Percentiles rank a stretch among this genome's conserved stretches.
phyloP scores from a whole-genome alignment of 108 stramenopile species.

The Cyclotella cryptica region DNA sequence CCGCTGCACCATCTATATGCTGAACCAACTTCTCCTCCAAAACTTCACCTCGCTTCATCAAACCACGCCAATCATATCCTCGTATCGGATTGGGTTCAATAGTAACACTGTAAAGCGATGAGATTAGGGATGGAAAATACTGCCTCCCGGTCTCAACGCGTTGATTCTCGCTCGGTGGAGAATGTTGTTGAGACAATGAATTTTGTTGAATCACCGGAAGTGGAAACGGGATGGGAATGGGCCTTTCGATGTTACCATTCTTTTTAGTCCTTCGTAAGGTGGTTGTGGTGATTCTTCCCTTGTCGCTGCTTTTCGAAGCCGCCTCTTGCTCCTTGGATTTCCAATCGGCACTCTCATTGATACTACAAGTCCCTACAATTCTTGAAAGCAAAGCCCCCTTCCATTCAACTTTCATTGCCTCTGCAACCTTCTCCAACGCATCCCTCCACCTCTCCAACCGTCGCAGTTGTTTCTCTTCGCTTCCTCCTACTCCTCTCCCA shows the following conservation, averaged over 20 bases:
- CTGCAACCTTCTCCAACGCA: constrained; percentile 11
- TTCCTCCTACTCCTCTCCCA: not conserved
- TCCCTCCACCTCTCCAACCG: not conserved
- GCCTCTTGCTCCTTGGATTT: not conserved
- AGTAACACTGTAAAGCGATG: constrained; percentile 40
- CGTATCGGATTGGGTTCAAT: constrained; percentile 51
- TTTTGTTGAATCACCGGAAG: constrained; percentile 34
- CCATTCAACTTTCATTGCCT: constrained; percentile 35
- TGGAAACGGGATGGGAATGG: constrained; percentile 44
- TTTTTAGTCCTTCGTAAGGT: constrained; percentile 37
- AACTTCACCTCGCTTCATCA: constrained; percentile 48
- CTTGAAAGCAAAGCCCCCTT: constrained; percentile 30
- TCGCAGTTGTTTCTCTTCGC: not conserved
- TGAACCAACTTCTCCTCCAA: constrained; percentile 25
- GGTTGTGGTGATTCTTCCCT: constrained; percentile 20
- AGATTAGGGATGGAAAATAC: constrained; percentile 28
- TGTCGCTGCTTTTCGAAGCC: not conserved
- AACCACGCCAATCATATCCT: constrained; percentile 47
- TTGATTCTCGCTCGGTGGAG: not conserved
- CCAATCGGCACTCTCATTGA: not conserved
- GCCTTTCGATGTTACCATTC: constrained; percentile 48
- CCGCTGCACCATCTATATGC: not conserved
- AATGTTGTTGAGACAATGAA: not conserved
- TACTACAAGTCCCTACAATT: constrained; percentile 36
- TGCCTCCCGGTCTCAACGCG: not conserved